A percentile compares a stretch with the other conserved stretches of the same genome.
phyloP scores from a whole-genome alignment of 2,329 filamentous ascomycete species.

The Chaetoscypha palmicola region DNA sequence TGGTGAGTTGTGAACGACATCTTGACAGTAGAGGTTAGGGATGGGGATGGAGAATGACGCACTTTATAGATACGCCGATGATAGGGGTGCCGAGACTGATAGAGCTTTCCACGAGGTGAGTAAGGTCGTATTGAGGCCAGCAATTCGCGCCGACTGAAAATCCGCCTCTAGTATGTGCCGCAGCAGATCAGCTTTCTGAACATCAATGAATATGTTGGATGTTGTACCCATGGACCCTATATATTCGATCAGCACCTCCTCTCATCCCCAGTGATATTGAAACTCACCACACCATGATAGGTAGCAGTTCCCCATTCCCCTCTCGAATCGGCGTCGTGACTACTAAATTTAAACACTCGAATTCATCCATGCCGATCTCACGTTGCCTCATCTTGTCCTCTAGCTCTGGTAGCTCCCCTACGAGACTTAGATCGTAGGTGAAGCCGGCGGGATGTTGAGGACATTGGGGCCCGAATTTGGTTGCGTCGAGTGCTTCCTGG shows the following conservation, averaged over 20 bases:
- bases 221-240: slow-evolving; percentile 19
- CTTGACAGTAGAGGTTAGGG: too few species aligned
- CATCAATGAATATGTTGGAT: too few species aligned
- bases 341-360: slow-evolving; percentile 31
- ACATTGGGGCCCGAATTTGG: slow-evolving; percentile 32
- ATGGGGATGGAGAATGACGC: neutral
- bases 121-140: slow-evolving; percentile 18
- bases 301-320: slow-evolving; percentile 7
- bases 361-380: slow-evolving; percentile 29
- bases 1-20: slow-evolving; percentile 1
- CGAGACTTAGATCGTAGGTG: slow-evolving; percentile 14
- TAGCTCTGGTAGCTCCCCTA: slow-evolving; percentile 11
- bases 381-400: slow-evolving; percentile 13
- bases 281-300: slow-evolving; percentile 24
- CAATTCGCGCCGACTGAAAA: slow-evolving; percentile 13
- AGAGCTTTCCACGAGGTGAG: slow-evolving; percentile 10
- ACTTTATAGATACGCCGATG: slow-evolving; percentile 20
- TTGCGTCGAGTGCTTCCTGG: slow-evolving; percentile 26
- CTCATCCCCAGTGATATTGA: neutral
- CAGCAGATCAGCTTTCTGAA: neutral
- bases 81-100: slow-evolving; percentile 14
- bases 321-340: slow-evolving; percentile 29
- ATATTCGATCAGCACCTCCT: neutral
- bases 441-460: slow-evolving; percentile 26
- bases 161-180: slow-evolving; percentile 10